Evolutionary conservation across 257 asterid species (phyloP).

Genomic region (Cinchona pubescens): DNA sequence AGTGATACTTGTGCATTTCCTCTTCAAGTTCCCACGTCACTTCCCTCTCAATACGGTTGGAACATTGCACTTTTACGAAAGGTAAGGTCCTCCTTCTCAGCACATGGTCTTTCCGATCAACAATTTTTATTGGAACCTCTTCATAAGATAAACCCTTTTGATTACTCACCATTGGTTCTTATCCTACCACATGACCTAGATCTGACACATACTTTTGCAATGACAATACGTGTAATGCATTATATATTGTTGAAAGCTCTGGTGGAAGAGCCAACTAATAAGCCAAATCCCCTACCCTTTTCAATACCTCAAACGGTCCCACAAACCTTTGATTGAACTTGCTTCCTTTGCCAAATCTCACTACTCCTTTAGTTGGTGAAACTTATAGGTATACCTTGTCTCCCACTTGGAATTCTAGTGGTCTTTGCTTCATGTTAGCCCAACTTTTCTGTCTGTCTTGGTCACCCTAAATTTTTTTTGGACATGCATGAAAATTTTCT

Average conservation of each 20-base stretch:
- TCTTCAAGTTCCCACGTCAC: neutral
- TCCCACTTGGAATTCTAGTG: neutral
- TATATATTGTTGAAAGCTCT: neutral
- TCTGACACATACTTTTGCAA: neutral
- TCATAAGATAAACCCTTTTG: neutral
- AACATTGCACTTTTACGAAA: neutral
- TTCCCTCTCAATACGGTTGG: neutral
- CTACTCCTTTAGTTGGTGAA: neutral
- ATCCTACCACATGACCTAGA: neutral
- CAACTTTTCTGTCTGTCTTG: too few relatives aligned
- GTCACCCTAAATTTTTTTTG: neutral
- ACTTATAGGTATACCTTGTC: neutral
- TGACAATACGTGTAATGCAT: neutral
- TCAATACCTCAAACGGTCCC: neutral
- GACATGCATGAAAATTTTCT: neutral
- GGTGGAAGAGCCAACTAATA: neutral
- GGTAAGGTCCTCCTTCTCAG: neutral
- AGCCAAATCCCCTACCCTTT: too few relatives aligned
- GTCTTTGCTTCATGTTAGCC: neutral
- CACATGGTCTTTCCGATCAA: neutral
- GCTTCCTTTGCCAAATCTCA: neutral
- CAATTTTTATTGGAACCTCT: neutral
- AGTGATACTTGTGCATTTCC: neutral
- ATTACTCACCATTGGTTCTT: neutral
- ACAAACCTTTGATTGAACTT: neutral